Base-by-base conservation (phyloP, 306 rosid genomes). In the Fragaria iinumae region DNA sequence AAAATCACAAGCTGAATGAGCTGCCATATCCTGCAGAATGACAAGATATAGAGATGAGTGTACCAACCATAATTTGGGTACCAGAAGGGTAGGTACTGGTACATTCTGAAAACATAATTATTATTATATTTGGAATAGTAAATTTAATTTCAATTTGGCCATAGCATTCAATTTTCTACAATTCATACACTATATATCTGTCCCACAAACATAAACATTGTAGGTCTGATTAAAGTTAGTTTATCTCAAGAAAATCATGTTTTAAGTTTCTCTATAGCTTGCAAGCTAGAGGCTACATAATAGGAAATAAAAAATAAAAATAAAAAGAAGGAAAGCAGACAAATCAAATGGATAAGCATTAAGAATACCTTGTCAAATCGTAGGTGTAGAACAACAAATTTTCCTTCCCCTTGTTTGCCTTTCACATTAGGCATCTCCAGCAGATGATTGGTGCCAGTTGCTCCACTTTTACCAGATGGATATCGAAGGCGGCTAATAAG, bases 1-100 rank as follows among this genome's bases (percentile, higher is more conserved):
- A 74, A 96, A 96, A 83, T 96, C 99, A 41, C 99, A 96, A 76
- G 99, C 99, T 21, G 99, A 96, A 88, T 96, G 99, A 10, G 99
- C 99, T 38, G 99, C 99, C 99, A 96, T 96, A 84, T 96, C 99
- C 99, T 96, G 88, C 47, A 75, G 50, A 38, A 50, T 4, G 36
- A 73, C 27, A 34, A 57, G 21, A 47, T 23, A 16, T 62, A 11
- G 38, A 60, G 53, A 48, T 44, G 63, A 76, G 44, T 39, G 56
- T 27, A 67, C 6, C 11, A 45, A 16, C 8, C 2, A 17, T 3
- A 49, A 25, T 1, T n/a, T n/a, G 13, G 3, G 16, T 7, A 76
- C 21, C 8, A 11, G 17, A 73, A 39, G 48, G 34, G n/a, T 48
- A 76, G 25, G 65, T 47, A 65, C 12, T 32, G 50, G 44, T 11